Conservation (phyloP, 257 asterid species). For the Solanum verrucosum region DNA sequence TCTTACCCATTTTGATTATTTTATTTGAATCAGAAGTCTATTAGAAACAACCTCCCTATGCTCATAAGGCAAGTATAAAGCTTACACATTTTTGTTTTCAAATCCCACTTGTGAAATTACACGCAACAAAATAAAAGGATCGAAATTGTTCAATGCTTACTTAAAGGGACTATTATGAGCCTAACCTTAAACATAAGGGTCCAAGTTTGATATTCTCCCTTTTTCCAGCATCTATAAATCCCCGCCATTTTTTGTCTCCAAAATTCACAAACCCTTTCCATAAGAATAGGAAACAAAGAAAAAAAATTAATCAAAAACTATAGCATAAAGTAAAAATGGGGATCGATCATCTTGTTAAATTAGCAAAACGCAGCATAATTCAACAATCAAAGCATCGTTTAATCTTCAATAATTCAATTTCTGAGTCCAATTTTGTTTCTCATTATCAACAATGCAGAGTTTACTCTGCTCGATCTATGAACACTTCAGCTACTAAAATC, state of each 20-base stretch:
- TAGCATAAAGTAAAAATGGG: constrained; percentile 16
- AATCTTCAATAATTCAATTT: not conserved
- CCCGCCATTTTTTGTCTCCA: not conserved
- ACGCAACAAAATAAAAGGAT: not conserved
- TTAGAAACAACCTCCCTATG: not conserved
- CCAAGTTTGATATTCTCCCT: not conserved
- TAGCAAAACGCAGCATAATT: constrained; percentile 17
- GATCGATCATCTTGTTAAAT: constrained; percentile 16
- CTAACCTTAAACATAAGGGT: not conserved
- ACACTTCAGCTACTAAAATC: constrained; percentile 11
- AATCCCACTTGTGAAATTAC: no score
- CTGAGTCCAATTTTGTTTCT: not conserved
- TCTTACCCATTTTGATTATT: no score
- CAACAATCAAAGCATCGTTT: constrained; percentile 14
- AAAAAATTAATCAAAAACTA: not conserved
- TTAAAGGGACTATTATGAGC: not conserved
- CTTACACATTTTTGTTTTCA: no score
- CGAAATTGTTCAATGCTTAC: not conserved
- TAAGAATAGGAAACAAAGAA: no score
- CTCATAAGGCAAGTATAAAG: no score
- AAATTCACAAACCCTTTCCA: no score
- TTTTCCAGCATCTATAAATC: not conserved
- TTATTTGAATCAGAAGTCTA: not conserved
- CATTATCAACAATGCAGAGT: not conserved
- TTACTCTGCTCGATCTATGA: not conserved